Percentiles rank a stretch among this genome's conserved stretches.
Conservation (phyloP, 2,329 filamentous ascomycete species). For the Venturia oleaginea region DNA sequence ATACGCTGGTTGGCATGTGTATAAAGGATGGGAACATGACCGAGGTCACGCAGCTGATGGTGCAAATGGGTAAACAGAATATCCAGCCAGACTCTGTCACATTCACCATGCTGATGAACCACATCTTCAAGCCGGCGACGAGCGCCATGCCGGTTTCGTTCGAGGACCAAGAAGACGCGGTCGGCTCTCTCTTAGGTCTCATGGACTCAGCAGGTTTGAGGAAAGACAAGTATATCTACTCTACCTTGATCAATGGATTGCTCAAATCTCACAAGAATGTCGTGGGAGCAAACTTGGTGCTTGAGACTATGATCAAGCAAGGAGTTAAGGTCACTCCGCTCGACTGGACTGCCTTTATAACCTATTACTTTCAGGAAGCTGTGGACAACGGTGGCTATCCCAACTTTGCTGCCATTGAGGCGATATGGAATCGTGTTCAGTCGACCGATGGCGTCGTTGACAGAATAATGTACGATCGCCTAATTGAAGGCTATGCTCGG, state of each 20-base stretch:
- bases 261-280: constrained; percentile 40
- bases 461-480: constrained; percentile 58
- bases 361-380: constrained; percentile 53
- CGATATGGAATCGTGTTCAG: constrained; percentile 43
- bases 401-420: constrained; percentile 50
- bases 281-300: constrained; percentile 48
- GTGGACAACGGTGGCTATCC: constrained; percentile 26
- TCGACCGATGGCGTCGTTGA: constrained; percentile 33
- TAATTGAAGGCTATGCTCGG: constrained; percentile 57
- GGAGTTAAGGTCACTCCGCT: constrained; percentile 49
- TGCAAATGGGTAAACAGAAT: constrained; percentile 48
- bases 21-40: constrained; percentile 41
- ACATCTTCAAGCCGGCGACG: constrained; percentile 35
- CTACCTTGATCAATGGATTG: constrained; percentile 59
- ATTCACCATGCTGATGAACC: constrained; percentile 63
- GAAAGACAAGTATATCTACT: constrained; percentile 47
- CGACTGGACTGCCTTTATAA: constrained; percentile 66
- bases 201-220: constrained; percentile 1
- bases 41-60: constrained; percentile 45
- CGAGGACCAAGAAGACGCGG: constrained; percentile 42
- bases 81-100: constrained; percentile 58
- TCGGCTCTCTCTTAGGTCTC: constrained; percentile 43
- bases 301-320: constrained; percentile 50
- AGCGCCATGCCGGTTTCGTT: constrained; percentile 25
- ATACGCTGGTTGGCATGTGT: constrained; percentile 56